These are phyloP conservation scores for Bipolaris sorokiniana DNA, from an alignment of 2,329 filamentous ascomycete genomes.

Conservation along the genomic window DNA sequence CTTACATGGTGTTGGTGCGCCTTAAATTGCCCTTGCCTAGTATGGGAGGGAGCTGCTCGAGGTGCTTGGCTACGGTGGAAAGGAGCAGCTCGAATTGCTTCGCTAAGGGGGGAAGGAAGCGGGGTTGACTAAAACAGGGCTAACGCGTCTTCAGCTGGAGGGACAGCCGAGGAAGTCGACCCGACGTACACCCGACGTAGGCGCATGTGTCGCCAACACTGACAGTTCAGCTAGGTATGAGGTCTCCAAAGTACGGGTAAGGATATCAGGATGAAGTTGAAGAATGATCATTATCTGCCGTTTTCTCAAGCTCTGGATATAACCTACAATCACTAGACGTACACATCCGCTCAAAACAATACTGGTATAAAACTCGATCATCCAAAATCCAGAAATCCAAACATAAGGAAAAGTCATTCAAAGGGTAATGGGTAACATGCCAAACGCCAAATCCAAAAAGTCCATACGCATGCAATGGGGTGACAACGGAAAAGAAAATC, in stretches of 20 bases:
- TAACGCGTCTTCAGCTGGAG: background rate
- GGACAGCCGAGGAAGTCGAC: slow-evolving; percentile 3
- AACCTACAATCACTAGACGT: slow-evolving; percentile 3
- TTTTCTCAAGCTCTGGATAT: background rate
- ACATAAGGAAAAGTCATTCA: slow-evolving; percentile 7
- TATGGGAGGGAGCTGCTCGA: background rate
- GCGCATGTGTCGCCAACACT: background rate
- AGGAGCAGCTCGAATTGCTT: background rate
- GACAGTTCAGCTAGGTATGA: background rate
- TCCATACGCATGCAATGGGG: slow-evolving; percentile 8
- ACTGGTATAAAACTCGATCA: background rate
- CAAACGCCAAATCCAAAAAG: slow-evolving; percentile 13
- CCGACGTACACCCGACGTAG: background rate
- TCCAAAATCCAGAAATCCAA: slow-evolving; percentile 1
- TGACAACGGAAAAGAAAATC: background rate
- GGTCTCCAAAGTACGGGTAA: background rate
- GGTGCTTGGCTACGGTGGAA: background rate
- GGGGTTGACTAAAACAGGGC: slow-evolving; percentile 3
- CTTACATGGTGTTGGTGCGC: background rate
- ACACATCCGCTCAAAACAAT: slow-evolving; percentile 1
- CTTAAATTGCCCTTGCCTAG: background rate
- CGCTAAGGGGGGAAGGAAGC: slow-evolving; percentile 2
- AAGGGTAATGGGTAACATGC: background rate
- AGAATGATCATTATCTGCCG: background rate
- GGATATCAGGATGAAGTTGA: background rate